Percentiles rank a stretch among this genome's conserved stretches.
Conservation (phyloP, 2,329 filamentous ascomycete species). For the Shiraia bambusicola region DNA sequence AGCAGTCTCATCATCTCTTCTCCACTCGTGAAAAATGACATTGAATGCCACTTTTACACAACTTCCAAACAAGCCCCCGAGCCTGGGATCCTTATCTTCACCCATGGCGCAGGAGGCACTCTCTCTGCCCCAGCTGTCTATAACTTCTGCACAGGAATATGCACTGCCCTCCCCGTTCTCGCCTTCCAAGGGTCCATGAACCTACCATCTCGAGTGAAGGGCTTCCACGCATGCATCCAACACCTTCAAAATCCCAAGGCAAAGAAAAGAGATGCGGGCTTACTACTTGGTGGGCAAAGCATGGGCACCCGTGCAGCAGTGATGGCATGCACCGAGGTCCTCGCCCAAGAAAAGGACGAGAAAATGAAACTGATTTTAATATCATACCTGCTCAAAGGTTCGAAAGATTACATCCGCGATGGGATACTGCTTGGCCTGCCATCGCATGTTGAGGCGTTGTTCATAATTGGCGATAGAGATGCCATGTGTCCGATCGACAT, state of each 20-base stretch:
- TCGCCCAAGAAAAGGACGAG: constrained; percentile 3
- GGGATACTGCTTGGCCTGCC: constrained; percentile 43
- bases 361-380: constrained; percentile 39
- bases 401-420: constrained; percentile 41
- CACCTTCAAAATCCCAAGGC: constrained; percentile 10
- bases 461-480: constrained; percentile 41
- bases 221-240: constrained; percentile 42
- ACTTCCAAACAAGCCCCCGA: background rate
- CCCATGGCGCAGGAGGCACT: constrained; percentile 50
- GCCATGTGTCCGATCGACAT: constrained; percentile 25
- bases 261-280: background rate
- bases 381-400: constrained; percentile 45
- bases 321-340: constrained; percentile 36
- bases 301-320: constrained; percentile 50
- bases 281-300: constrained; percentile 44
- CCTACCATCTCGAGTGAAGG: constrained; percentile 40
- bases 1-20: constrained; percentile 15
- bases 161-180: constrained; percentile 21
- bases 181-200: constrained; percentile 48
- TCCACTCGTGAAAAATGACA: constrained; percentile 19
- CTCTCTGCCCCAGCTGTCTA: constrained; percentile 42
- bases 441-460: constrained; percentile 37
- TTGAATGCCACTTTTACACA: constrained; percentile 23
- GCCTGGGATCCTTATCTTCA: constrained; percentile 41
- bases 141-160: constrained; percentile 46